These are phyloP conservation scores for Straminergon stramineum DNA, from an alignment of 225 moss, liverwort and hornwort genomes.

Conservation along the genomic window DNA sequence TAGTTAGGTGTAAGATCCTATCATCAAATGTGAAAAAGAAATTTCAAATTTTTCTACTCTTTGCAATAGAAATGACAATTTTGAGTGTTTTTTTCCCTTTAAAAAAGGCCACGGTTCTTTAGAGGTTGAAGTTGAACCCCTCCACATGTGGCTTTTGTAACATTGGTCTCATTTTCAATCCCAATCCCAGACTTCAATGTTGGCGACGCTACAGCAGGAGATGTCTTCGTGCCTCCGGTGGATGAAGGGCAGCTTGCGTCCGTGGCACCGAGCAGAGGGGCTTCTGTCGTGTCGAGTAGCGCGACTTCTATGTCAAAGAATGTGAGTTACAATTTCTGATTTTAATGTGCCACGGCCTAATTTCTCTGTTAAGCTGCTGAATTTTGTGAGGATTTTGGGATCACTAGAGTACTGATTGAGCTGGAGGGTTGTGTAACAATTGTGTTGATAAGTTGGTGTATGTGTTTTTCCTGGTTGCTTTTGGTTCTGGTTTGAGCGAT, in stretches of 20 bases:
- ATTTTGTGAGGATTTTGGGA: background rate
- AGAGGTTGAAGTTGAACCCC: too few species aligned
- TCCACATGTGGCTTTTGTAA: too few species aligned
- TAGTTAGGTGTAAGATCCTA: too few species aligned
- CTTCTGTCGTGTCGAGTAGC: constrained; percentile 13
- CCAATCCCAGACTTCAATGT: too few species aligned
- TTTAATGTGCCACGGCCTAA: background rate
- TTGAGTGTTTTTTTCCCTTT: too few species aligned
- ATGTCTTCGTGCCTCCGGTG: background rate
- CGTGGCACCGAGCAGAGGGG: constrained; percentile 3
- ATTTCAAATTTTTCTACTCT: too few species aligned
- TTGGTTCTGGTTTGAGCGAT: background rate
- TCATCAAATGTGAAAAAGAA: too few species aligned
- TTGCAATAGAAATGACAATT: too few species aligned
- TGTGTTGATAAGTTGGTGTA: background rate
- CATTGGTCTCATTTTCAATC: too few species aligned
- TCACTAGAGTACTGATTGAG: background rate
- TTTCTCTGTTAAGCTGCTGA: background rate
- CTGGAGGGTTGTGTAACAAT: background rate
- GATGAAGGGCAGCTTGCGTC: constrained; percentile 7
- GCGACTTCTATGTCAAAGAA: background rate
- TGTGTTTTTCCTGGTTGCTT: background rate
- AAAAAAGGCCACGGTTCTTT: too few species aligned
- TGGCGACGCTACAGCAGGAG: background rate
- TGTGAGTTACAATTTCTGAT: background rate